These are phyloP conservation scores for Candida argentea DNA, from an alignment of 805 yeast genomes.

Conservation along the genomic window DNA sequence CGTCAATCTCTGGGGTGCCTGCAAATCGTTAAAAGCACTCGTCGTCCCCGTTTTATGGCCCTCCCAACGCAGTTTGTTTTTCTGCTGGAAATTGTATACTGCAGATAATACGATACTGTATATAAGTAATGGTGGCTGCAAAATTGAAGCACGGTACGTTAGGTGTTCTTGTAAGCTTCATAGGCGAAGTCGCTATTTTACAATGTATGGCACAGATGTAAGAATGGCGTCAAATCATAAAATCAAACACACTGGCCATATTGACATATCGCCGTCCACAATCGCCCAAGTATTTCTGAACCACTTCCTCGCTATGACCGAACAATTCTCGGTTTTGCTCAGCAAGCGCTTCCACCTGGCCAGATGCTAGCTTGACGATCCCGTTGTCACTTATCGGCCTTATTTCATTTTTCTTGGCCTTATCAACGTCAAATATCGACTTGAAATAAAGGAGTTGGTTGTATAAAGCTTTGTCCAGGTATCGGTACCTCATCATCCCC, in stretches of 20 bases:
- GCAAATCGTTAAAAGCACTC: too few species aligned
- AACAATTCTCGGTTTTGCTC: conserved; percentile 70
- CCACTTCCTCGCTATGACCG: conserved; percentile 43
- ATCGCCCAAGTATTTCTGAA: conserved; percentile 61
- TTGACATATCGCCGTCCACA: conserved; percentile 88
- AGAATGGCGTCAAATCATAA: conserved; percentile 33
- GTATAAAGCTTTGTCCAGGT: conserved; percentile 71
- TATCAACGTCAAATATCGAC: conserved; percentile 72
- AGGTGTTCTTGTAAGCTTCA: too few species aligned
- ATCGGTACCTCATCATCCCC: conserved; percentile 73
- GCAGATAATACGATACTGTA: too few species aligned
- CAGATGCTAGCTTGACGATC: conserved; percentile 27
- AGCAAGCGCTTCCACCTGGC: conserved; percentile 61
- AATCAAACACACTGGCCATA: conserved; percentile 70
- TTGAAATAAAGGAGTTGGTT: conserved; percentile 76
- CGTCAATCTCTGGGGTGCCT: too few species aligned
- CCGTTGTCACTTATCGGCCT: conserved; percentile 36
- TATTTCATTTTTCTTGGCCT: conserved; percentile 49
- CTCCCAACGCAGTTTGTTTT: too few species aligned
- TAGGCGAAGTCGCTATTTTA: too few species aligned
- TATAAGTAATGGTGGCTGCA: too few species aligned
- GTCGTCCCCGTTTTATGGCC: too few species aligned
- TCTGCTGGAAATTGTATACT: too few species aligned
- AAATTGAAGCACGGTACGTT: too few species aligned
- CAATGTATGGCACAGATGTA: too few species aligned